Evolutionary conservation across 2,329 filamentous ascomycete genomes (phyloP).

Genomic region (Pseudomassariella vexata): DNA sequence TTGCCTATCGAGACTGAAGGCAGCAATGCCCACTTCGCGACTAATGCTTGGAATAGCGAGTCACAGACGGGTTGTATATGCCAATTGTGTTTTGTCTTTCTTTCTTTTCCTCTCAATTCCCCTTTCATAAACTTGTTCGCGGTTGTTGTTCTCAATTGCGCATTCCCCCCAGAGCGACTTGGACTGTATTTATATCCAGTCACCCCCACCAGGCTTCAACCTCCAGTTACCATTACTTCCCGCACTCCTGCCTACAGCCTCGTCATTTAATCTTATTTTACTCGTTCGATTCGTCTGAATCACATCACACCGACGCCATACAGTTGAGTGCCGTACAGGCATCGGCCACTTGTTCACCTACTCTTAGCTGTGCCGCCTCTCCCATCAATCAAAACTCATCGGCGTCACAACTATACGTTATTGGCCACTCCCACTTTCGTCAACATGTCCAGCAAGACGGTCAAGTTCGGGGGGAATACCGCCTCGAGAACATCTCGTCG

Average conservation of each 20-base stretch:
- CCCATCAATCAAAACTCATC: no score
- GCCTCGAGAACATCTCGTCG: conserved; percentile 1
- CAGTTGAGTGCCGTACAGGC: no score
- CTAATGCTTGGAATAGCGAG: conserved; percentile 4
- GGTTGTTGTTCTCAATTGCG: conserved; percentile 5
- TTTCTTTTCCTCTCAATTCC: conserved; percentile 1
- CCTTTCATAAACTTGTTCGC: neutral
- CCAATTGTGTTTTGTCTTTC: conserved; percentile 1
- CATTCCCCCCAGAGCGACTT: conserved; percentile 4
- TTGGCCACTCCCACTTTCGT: neutral
- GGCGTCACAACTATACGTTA: neutral
- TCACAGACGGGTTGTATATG: conserved; percentile 4
- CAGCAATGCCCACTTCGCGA: conserved; percentile 8
- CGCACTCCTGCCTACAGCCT: conserved; percentile 6
- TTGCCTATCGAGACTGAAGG: conserved; percentile 5
- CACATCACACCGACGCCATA: no score
- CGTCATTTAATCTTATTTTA: neutral
- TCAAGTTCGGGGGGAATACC: conserved; percentile 4
- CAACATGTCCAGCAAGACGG: conserved; percentile 4
- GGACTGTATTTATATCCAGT: conserved; percentile 7
- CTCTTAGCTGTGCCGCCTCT: conserved; percentile 1
- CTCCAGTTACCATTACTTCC: conserved; percentile 1
- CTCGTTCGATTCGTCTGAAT: neutral
- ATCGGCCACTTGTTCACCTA: conserved; percentile 3
- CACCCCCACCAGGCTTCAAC: conserved; percentile 2